phyloP scores from a whole-genome alignment of 129 eudicot species.

The Escallonia herrerae region DNA sequence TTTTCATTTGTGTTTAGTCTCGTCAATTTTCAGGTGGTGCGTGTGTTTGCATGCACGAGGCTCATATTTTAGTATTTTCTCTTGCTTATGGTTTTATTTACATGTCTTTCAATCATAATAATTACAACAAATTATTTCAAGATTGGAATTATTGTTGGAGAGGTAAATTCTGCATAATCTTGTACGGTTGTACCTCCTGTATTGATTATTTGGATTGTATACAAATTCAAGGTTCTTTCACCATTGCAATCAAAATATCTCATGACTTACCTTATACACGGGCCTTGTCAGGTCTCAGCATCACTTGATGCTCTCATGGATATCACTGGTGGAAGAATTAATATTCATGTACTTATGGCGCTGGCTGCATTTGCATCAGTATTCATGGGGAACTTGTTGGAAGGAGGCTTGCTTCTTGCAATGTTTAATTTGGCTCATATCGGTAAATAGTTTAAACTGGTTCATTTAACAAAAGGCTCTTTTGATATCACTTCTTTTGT shows the following conservation, averaged over 20 bases:
- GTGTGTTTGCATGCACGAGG: not conserved
- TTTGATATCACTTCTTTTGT: not conserved
- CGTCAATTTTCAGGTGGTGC: not conserved
- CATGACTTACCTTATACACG: not conserved
- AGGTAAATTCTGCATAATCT: not conserved
- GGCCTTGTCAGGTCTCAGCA: slow-evolving; percentile 61
- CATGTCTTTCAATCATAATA: not conserved
- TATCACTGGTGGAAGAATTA: slow-evolving; percentile 81
- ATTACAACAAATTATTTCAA: not conserved
- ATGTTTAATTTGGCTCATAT: slow-evolving; percentile 99
- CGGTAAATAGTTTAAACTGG: slow-evolving; percentile 30
- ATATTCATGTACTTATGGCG: slow-evolving; percentile 98
- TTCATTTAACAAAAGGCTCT: not conserved
- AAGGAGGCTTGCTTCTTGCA: slow-evolving; percentile 95
- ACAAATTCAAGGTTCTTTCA: not conserved
- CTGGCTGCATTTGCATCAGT: slow-evolving; percentile 97
- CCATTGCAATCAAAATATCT: not conserved
- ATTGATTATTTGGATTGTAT: not conserved
- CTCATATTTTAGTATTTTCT: not conserved
- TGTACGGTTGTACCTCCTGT: not conserved
- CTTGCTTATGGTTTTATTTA: not conserved
- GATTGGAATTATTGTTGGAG: not conserved
- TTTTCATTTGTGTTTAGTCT: not conserved
- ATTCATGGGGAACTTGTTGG: slow-evolving; percentile 89
- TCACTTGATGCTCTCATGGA: slow-evolving; percentile 78